Evolutionary conservation across 208 protist species (phyloP).

Genomic region (Leishmania tarentolae): DNA sequence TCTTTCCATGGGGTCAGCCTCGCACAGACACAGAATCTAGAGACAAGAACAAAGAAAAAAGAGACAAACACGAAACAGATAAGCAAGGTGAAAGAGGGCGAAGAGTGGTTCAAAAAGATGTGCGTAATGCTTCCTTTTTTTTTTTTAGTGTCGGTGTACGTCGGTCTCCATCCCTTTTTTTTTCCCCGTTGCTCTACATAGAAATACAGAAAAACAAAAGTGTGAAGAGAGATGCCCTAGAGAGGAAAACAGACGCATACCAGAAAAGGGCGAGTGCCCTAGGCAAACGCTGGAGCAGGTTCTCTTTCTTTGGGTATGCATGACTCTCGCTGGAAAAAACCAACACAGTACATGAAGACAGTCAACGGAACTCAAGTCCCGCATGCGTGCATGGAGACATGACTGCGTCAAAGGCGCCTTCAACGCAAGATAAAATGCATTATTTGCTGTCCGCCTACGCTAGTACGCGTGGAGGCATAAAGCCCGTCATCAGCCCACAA

Average conservation of each 20-base stretch:
- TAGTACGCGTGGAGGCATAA: not conserved
- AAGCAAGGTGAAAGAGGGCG: not conserved
- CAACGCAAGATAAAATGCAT: not conserved
- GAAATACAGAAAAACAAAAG: not conserved
- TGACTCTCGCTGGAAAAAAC: not conserved
- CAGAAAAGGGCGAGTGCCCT: not conserved
- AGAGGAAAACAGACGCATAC: not conserved
- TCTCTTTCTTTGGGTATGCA: not conserved
- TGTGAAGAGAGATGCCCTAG: not conserved
- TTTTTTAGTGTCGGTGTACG: not conserved
- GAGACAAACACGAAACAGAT: not conserved
- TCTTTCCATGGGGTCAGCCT: not conserved
- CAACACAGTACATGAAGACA: not conserved
- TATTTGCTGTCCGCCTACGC: not conserved
- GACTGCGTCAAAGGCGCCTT: not conserved
- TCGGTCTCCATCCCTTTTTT: not conserved
- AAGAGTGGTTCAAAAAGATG: not conserved
- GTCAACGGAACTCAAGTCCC: not conserved
- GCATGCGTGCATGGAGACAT: not conserved
- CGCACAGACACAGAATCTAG: not conserved
- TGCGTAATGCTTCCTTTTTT: not conserved
- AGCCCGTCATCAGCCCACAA: constrained; percentile 9
- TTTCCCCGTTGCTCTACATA: not conserved
- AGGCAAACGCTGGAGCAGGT: no score
- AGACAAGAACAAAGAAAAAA: not conserved